Evolutionary conservation across 345 rosid species (phyloP), one percentile per base, ranked within the genome.

Genomic region (Citropsis articulata): DNA sequence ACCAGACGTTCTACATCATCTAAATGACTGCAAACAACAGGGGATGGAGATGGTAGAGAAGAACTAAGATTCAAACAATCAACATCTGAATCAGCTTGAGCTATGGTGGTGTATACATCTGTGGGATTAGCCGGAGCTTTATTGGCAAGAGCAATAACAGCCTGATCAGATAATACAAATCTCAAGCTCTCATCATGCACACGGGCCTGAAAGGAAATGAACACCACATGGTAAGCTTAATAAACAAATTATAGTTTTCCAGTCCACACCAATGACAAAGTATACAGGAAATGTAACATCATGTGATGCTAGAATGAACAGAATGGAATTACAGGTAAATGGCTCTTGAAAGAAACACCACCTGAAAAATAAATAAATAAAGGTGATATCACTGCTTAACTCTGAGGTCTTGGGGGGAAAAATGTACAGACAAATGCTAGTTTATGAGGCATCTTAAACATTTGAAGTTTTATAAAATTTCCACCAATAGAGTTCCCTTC

Each of bases 161-260:
- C 97, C 73, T 87, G 94, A 78, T 96, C 99, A 55, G 98, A 89
- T 83, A 96, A 74, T 33, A 92, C 91, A 84, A 80, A 92, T 84
- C 94, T 90, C 19, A 85, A 83, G 88, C 98, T 92, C 88, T 96
- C 99, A 81, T 94, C 99, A 87, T 94, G 98, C 65, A 94, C 85
- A 42, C 97, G 94, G 77, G 95, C 98, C 99, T 94, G 88, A 77
- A 84, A 86, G 71, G 72, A 78, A 77, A 59, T 31, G 55, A 69
- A 78, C 36, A 83, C 74, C 38, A 59, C 19, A 65, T 19, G 66
- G 42, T 67, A 84, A 75, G 59, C 30, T 78, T 62, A 67, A 57
- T 30, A 73, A 72, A 30, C 18, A 68, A n/a, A 38, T 71, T 57
- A 55, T n/a, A 60, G 6, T 64, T 61, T 72, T 66, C 50, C 28